Conservation (phyloP, 2,329 filamentous ascomycete genomes). For the Fusarium sp. region DNA sequence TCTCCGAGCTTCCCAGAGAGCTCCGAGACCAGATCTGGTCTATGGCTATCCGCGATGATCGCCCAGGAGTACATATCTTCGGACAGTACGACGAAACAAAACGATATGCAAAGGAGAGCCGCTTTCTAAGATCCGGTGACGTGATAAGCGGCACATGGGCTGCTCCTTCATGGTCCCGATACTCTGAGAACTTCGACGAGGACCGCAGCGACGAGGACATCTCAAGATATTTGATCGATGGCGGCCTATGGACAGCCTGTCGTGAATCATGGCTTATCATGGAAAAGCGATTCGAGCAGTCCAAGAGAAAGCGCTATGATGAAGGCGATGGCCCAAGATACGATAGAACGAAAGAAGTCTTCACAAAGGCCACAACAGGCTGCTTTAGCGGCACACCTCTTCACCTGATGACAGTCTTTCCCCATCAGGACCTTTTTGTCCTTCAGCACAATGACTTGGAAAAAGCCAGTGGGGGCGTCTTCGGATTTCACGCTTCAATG, state of each 20-base stretch:
- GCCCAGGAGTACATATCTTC: slow-evolving; percentile 7
- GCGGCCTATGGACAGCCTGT: slow-evolving; percentile 12
- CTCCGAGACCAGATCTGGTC: slow-evolving; percentile 9
- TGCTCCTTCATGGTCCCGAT: background rate
- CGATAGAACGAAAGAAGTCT: background rate
- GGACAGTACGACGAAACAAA: background rate
- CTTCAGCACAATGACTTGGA: background rate
- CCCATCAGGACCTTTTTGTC: slow-evolving; percentile 9
- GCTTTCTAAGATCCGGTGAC: too few species aligned
- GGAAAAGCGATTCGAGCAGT: background rate
- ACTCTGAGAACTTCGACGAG: background rate
- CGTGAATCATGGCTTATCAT: slow-evolving; percentile 9
- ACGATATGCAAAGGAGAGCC: too few species aligned
- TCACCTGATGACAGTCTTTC: background rate
- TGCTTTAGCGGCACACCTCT: background rate
- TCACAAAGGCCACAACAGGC: background rate
- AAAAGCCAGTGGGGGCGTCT: rapidly evolving
- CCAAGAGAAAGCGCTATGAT: background rate
- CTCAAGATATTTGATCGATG: slow-evolving; percentile 11
- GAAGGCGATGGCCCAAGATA: rapidly evolving
- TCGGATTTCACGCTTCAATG: background rate
- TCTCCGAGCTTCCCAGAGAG: background rate
- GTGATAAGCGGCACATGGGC: background rate
- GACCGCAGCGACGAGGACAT: background rate
- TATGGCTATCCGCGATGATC: background rate